phyloP scores from a whole-genome alignment of 805 yeast genomes.

The Starmerella bombi region DNA sequence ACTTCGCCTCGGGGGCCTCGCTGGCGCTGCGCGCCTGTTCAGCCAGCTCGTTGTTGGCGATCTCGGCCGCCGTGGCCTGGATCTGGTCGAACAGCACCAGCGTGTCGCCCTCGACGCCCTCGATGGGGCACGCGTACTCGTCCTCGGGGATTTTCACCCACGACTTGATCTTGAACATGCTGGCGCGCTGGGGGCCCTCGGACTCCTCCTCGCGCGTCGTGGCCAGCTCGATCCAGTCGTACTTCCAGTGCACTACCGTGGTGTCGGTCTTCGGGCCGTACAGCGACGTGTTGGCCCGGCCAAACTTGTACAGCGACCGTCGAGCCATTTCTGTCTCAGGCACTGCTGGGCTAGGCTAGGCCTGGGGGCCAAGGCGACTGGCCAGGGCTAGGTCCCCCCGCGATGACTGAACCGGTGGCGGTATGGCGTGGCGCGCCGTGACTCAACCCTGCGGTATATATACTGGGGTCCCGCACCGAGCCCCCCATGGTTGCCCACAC shows the following conservation, averaged over 20 bases:
- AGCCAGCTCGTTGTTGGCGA: slow-evolving; percentile 6
- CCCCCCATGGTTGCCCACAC: slow-evolving; percentile 8
- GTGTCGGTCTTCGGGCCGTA: slow-evolving; percentile 22
- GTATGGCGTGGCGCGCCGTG: too few relatives aligned
- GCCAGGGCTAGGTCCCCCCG: too few relatives aligned
- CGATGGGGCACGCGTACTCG: slow-evolving; percentile 22
- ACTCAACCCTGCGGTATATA: too few relatives aligned
- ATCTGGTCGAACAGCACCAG: slow-evolving; percentile 30
- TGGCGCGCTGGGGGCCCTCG: slow-evolving; percentile 28
- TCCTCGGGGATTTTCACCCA: slow-evolving; percentile 16
- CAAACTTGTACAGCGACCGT: slow-evolving; percentile 17
- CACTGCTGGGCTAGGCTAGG: too few relatives aligned
- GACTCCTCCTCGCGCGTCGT: slow-evolving; percentile 20
- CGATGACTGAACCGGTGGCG: too few relatives aligned
- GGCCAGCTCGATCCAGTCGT: slow-evolving; percentile 13
- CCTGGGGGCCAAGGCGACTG: too few relatives aligned
- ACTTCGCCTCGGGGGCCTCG: slow-evolving; percentile 8
- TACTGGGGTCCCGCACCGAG: too few relatives aligned
- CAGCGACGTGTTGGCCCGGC: slow-evolving; percentile 17
- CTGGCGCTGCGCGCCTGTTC: slow-evolving; percentile 1
- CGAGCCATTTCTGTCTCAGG: slow-evolving; percentile 18
- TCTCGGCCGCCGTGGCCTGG: slow-evolving; percentile 11
- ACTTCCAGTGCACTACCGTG: slow-evolving; percentile 17
- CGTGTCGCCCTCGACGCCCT: slow-evolving; percentile 33
- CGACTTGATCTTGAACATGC: slow-evolving; percentile 15